Conservation (phyloP, 2,329 filamentous ascomycete species). For the Hymenoscyphus salicellus region DNA sequence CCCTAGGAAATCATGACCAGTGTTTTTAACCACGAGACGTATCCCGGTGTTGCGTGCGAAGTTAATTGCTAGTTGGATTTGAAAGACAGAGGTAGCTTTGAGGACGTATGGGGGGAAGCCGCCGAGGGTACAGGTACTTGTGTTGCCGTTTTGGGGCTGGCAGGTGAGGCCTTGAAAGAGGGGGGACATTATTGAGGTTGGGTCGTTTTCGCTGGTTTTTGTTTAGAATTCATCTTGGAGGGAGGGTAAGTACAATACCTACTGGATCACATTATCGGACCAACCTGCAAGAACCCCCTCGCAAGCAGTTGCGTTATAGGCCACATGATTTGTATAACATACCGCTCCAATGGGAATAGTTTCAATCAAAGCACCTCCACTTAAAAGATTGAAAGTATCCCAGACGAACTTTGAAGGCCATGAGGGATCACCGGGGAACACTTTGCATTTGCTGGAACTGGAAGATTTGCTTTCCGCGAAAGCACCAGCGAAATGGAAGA, state of each 20-base stretch:
- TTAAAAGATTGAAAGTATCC: slow-evolving; percentile 45
- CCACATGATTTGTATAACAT: slow-evolving; percentile 38
- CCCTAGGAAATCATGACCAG: slow-evolving; percentile 24
- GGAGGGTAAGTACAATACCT: slow-evolving; percentile 12
- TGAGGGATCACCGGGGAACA: slow-evolving; percentile 26
- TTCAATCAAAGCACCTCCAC: slow-evolving; percentile 43
- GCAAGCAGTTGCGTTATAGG: slow-evolving; percentile 1
- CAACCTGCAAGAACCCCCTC: slow-evolving; percentile 31
- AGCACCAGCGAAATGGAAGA: background rate
- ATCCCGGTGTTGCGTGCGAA: slow-evolving; percentile 43
- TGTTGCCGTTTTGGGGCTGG: slow-evolving; percentile 35
- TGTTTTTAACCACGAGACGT: slow-evolving; percentile 37
- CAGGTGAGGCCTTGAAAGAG: slow-evolving; percentile 44
- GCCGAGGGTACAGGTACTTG: slow-evolving; percentile 26
- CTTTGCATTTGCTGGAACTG: slow-evolving; percentile 20
- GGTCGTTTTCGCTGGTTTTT: slow-evolving; percentile 34
- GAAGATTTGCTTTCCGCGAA: background rate
- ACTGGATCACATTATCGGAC: slow-evolving; percentile 39
- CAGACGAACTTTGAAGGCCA: slow-evolving; percentile 50
- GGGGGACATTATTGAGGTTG: slow-evolving; percentile 47
- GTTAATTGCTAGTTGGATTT: slow-evolving; percentile 46
- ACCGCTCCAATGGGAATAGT: slow-evolving; percentile 45
- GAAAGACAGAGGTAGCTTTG: slow-evolving; percentile 40
- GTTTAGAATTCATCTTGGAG: background rate
- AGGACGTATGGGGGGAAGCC: slow-evolving; percentile 33